Percentiles rank a stretch among this genome's conserved stretches.
phyloP scores from a whole-genome alignment of 805 yeast species.

The Candida sakaeoensis region DNA sequence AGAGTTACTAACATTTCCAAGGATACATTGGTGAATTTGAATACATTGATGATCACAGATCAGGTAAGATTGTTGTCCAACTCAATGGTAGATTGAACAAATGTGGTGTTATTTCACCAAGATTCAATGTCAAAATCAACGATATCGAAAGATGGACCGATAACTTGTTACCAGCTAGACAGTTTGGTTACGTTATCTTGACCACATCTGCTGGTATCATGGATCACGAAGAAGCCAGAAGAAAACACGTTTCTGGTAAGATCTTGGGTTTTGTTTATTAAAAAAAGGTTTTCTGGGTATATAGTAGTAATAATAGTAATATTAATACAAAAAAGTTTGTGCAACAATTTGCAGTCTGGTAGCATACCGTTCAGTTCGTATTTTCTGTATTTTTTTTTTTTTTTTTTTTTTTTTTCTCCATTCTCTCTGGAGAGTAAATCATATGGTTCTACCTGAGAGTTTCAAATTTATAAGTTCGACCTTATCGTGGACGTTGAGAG shows the following conservation, averaged over 20 bases:
- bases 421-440: neutral
- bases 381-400: too few relatives aligned
- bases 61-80: slow-evolving; percentile 95
- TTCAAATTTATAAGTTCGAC: slow-evolving; percentile 29
- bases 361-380: neutral
- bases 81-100: slow-evolving; percentile 98
- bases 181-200: slow-evolving; percentile 94
- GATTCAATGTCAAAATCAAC: slow-evolving; percentile 93
- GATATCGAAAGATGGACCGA: slow-evolving; percentile 99
- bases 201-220: slow-evolving; percentile 99
- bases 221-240: slow-evolving; percentile 99
- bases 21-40: slow-evolving; percentile 98
- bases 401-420: neutral
- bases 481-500: slow-evolving; percentile 50
- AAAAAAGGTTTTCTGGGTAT: slow-evolving; percentile 2
- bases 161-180: slow-evolving; percentile 98
- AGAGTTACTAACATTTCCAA: slow-evolving; percentile 6
- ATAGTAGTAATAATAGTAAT: too few relatives aligned
- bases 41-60: slow-evolving; percentile 98
- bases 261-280: slow-evolving; percentile 97
- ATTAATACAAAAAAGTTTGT: too few relatives aligned
- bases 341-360: neutral
- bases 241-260: slow-evolving; percentile 99
- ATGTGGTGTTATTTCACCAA: slow-evolving; percentile 98
- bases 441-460: slow-evolving; percentile 15